Base-by-base conservation (phyloP, 495 filamentous ascomycete species). In the Friedmanniomyces simplex region DNA sequence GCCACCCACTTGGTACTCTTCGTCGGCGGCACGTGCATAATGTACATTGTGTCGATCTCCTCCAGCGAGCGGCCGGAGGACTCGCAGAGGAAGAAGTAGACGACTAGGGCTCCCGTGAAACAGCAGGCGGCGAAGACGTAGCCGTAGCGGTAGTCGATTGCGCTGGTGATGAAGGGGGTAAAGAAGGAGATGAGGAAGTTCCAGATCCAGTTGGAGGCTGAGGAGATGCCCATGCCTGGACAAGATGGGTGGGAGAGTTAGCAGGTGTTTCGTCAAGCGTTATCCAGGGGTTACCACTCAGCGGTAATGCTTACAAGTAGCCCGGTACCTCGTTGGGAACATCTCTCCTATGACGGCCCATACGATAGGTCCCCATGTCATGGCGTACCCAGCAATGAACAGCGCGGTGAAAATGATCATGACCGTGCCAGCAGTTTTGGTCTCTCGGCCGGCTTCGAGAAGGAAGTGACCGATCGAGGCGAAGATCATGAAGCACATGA, bases 161-260 rank as follows among this genome's bases (percentile, higher is more conserved):
- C 74, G 20, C 68, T 67, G 39, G 76, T 80, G 65, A 88, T 87
- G 69, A 87, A 84, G 7, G 88, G 87, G 1, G 88, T 89, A 73
- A 91, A 87, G 77, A 93, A 89, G 12, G 82, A 82, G 64, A 93
- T 82, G 61, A 91, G 69, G 76, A 91, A 95, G 70, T 94, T 95
- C 84, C 84, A 93, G 54, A 83, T 79, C 89, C 89, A 95, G 74
- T 94, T 95, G 53, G 82, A 78, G 6, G 85, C 82, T 0, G 89
- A 93, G 42, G 45, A 52, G n/a, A 62, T 48, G 28, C 55, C 60
- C 60, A 62, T 62, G 37, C 22, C 16, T 3, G 81, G 78, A 20
- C 85, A 86, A 43, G 88, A n/a, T n/a, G n/a, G n/a, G n/a, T n/a
- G n/a, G n/a, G n/a, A n/a, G n/a, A n/a, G 81, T 69, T 89, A 88